Evolutionary conservation across 2,329 filamentous ascomycete genomes (phyloP).

Genomic region (Trichoderma sp.): DNA sequence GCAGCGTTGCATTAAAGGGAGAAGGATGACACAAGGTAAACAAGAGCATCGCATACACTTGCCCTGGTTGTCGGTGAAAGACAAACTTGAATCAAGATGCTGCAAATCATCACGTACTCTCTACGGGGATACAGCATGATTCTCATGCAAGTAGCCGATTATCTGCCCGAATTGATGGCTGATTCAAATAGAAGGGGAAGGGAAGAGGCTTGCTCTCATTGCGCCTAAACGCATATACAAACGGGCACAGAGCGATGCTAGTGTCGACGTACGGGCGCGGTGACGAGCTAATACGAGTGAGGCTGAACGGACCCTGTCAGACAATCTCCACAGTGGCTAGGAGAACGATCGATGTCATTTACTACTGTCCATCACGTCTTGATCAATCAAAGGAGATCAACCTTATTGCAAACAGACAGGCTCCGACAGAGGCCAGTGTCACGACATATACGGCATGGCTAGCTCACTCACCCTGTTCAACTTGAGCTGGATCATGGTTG

Average conservation of each 20-base stretch:
- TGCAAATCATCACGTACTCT: background rate
- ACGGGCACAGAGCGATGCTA: background rate
- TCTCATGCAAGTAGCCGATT: background rate
- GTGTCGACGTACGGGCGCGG: background rate
- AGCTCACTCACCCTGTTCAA: background rate
- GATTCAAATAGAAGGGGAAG: background rate
- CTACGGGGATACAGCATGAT: background rate
- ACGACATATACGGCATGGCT: background rate
- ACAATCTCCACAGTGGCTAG: background rate
- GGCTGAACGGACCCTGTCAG: conserved; percentile 10
- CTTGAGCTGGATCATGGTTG: background rate
- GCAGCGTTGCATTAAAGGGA: background rate
- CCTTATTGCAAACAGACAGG: background rate
- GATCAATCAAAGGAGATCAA: background rate
- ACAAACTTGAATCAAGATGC: background rate
- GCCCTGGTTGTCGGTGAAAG: background rate
- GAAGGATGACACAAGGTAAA: background rate
- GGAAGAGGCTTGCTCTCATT: background rate
- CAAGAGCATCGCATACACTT: background rate
- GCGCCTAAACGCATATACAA: background rate
- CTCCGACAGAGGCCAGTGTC: background rate
- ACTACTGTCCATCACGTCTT: background rate
- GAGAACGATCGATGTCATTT: conserved; percentile 9
- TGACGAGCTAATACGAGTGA: background rate
- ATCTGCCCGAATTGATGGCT: background rate